These are phyloP conservation scores for Friedmanniomyces endolithicus DNA, from an alignment of 495 filamentous ascomycete genomes.

Conservation along the genomic window DNA sequence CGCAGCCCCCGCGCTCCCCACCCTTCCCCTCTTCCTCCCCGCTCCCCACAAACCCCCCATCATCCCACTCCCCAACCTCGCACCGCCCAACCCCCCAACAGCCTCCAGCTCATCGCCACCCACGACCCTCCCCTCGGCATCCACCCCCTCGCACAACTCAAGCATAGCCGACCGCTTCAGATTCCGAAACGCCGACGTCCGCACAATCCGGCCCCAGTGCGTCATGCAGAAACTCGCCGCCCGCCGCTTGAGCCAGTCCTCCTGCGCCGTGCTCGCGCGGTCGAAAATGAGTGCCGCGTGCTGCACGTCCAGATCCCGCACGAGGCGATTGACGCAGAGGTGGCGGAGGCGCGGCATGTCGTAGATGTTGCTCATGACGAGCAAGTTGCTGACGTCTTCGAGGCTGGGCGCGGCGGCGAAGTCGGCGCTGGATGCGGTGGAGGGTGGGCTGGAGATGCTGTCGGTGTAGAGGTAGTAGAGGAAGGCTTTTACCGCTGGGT, in stretches of 20 bases:
- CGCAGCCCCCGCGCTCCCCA: conserved; percentile 43
- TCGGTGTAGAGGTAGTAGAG: conserved; percentile 95
- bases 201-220: conserved; percentile 89
- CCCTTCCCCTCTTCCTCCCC: conserved; percentile 39
- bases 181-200: conserved; percentile 72
- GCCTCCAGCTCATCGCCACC: conserved; percentile 75
- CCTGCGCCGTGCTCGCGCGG: conserved; percentile 72
- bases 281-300: conserved; percentile 95
- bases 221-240: conserved; percentile 78
- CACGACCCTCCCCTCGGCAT: conserved; percentile 77
- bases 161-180: conserved; percentile 66
- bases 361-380: conserved; percentile 96
- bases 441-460: conserved; percentile 55
- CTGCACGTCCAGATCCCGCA: conserved; percentile 80
- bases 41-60: conserved; percentile 35
- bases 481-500: conserved; percentile 86
- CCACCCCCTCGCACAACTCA: conserved; percentile 73
- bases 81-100: conserved; percentile 53
- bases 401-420: conserved; percentile 53
- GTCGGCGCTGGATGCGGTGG: conserved; percentile 30
- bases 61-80: conserved; percentile 43
- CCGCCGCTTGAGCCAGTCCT: conserved; percentile 82
- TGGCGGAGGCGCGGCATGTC: conserved; percentile 86
- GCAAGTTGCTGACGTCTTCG: conserved; percentile 80
- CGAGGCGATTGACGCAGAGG: conserved; percentile 75